Evolutionary conservation across 768 basidiomycete genomes (phyloP).

Genomic region (Amanita rimosa): DNA sequence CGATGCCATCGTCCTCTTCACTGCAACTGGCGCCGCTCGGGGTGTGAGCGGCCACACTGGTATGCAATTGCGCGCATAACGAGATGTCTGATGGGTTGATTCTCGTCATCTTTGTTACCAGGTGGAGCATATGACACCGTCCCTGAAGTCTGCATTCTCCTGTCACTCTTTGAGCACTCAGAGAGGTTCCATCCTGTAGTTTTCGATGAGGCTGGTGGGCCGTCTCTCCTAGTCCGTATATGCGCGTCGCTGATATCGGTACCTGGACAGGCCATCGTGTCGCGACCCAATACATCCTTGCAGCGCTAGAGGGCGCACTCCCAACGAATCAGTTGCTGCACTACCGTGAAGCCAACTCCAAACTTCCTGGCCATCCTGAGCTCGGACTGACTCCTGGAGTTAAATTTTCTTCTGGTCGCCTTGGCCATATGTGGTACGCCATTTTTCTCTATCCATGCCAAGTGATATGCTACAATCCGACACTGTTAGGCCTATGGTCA

Average conservation of each 20-base stretch:
- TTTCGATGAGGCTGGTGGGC: conserved; percentile 73
- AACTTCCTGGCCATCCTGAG: conserved; percentile 85
- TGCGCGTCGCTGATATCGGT: neutral
- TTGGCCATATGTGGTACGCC: conserved; percentile 75
- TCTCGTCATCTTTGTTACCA: conserved; percentile 8
- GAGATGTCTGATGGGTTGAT: conserved; percentile 1
- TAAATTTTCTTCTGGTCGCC: conserved; percentile 88
- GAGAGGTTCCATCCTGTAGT: conserved; percentile 58
- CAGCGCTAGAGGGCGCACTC: conserved; percentile 64
- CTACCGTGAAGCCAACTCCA: conserved; percentile 79
- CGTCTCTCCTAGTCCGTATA: neutral
- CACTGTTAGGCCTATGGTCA: conserved; percentile 52
- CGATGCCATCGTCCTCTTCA: conserved; percentile 80
- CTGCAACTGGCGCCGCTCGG: conserved; percentile 74
- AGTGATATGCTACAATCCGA: neutral
- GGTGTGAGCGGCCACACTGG: conserved; percentile 85
- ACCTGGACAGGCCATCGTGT: conserved; percentile 64
- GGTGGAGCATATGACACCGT: conserved; percentile 69
- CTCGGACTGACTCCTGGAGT: conserved; percentile 85
- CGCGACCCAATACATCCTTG: conserved; percentile 79
- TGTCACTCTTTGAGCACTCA: conserved; percentile 57
- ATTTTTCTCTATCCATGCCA: neutral
- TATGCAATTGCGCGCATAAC: conserved; percentile 13
- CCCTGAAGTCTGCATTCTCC: conserved; percentile 74
- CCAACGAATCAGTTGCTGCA: conserved; percentile 70